phyloP scores from a whole-genome alignment of 306 rosid species.

The Cyamopsis tetragonoloba region DNA sequence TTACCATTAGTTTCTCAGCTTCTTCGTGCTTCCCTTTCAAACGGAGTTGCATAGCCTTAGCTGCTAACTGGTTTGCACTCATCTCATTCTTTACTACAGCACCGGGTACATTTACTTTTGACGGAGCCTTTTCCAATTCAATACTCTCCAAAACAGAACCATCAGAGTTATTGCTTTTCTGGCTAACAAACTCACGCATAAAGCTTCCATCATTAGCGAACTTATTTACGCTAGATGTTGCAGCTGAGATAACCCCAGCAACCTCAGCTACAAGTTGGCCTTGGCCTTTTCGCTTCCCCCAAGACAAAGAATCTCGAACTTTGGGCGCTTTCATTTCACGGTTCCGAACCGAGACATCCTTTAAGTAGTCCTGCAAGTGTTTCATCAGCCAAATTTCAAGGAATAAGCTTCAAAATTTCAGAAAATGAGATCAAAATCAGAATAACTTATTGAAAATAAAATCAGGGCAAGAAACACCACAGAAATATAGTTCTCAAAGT shows the following conservation, averaged over 20 bases:
- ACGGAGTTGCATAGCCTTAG: slow-evolving; percentile 93
- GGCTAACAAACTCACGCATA: slow-evolving; percentile 39
- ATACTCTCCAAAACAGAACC: slow-evolving; percentile 34
- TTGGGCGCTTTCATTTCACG: slow-evolving; percentile 76
- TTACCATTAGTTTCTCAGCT: slow-evolving; percentile 78
- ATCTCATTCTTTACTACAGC: slow-evolving; percentile 37
- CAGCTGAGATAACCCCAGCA: slow-evolving; percentile 55
- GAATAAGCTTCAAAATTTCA: slow-evolving; percentile 1
- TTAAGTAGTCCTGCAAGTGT: slow-evolving; percentile 46
- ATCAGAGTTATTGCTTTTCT: slow-evolving; percentile 34
- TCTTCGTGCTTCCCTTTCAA: slow-evolving; percentile 89
- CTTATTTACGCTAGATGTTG: slow-evolving; percentile 69
- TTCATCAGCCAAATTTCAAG: slow-evolving; percentile 8
- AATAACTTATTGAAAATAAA: slow-evolving; percentile 9
- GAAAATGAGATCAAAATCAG: background rate
- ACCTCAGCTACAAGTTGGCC: slow-evolving; percentile 36
- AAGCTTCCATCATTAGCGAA: slow-evolving; percentile 76
- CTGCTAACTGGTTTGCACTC: slow-evolving; percentile 92
- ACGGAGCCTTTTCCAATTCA: slow-evolving; percentile 28
- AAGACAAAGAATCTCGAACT: slow-evolving; percentile 64
- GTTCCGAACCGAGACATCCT: slow-evolving; percentile 48
- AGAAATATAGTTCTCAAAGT: slow-evolving; percentile 21
- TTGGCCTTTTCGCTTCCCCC: slow-evolving; percentile 65
- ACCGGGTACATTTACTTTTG: slow-evolving; percentile 27
- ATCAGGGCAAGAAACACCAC: background rate